phyloP scores from a whole-genome alignment of 345 rosid species.

The Salix suchowensis region DNA sequence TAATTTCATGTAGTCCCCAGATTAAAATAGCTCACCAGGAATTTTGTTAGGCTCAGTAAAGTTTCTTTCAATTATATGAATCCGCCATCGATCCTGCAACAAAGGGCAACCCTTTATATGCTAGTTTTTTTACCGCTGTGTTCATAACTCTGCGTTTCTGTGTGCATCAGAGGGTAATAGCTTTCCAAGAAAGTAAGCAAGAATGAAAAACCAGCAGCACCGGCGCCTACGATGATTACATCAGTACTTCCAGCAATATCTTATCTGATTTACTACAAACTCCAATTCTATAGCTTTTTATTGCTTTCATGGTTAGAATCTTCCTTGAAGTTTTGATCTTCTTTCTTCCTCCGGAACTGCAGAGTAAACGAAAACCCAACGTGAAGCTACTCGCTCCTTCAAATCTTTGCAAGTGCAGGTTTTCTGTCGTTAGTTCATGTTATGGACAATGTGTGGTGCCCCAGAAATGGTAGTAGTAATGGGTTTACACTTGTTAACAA shows the following conservation, averaged over 20 bases:
- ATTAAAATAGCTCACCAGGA: neutral
- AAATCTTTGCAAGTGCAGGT: too few relatives aligned
- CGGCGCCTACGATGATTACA: neutral
- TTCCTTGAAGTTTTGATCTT: neutral
- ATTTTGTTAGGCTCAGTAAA: conserved; percentile 6
- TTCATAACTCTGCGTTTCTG: too few relatives aligned
- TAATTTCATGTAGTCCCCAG: neutral
- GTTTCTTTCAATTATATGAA: conserved; percentile 6
- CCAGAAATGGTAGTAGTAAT: too few relatives aligned
- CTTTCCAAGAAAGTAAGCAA: neutral
- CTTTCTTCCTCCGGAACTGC: neutral
- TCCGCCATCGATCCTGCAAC: neutral
- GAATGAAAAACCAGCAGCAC: neutral
- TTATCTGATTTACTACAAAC: neutral
- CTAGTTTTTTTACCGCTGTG: too few relatives aligned
- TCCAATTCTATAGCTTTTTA: neutral
- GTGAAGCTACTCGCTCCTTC: too few relatives aligned
- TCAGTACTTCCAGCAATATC: neutral
- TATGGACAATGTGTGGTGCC: too few relatives aligned
- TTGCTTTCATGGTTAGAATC: neutral
- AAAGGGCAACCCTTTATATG: too few relatives aligned
- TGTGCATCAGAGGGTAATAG: neutral
- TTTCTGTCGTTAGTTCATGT: too few relatives aligned
- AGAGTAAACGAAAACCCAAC: neutral
- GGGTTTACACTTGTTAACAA: too few relatives aligned